Evolutionary conservation across 139 green algal species (phyloP).

Genomic region (Chlamydomonas schloesseri): DNA sequence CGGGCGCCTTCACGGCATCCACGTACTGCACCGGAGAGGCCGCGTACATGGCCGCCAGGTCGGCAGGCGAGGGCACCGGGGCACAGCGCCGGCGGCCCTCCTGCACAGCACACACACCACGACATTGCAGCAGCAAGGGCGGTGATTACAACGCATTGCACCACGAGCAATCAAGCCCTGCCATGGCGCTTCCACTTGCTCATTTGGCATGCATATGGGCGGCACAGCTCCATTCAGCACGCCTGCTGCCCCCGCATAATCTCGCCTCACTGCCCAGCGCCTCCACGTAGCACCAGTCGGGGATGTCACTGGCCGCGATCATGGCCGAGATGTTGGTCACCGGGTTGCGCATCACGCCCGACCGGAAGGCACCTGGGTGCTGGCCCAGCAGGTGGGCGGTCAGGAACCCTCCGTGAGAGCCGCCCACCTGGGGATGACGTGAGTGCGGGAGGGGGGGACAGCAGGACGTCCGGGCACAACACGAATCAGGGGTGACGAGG

Average conservation of each 20-base stretch:
- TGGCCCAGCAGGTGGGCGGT: slow-evolving; percentile 90
- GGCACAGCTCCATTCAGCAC: no score
- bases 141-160: no score
- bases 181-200: no score
- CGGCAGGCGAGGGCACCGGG: slow-evolving; percentile 64
- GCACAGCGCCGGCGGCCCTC: slow-evolving; percentile 62
- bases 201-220: no score
- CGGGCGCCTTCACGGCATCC: slow-evolving; percentile 71
- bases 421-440: no score
- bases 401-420: slow-evolving; percentile 94
- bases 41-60: slow-evolving; percentile 73
- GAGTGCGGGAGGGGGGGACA: no score
- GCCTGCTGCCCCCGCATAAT: background rate
- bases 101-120: no score
- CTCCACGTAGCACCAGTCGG: slow-evolving; percentile 95
- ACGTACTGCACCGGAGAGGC: slow-evolving; percentile 82
- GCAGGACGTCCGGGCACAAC: no score
- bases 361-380: slow-evolving; percentile 75
- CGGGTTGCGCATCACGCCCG: slow-evolving; percentile 91
- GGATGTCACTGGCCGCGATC: slow-evolving; percentile 88
- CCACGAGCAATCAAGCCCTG: no score
- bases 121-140: no score
- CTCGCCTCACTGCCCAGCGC: slow-evolving; percentile 77
- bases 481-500: no score
- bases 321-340: slow-evolving; percentile 92